Conservation (phyloP, 164 flowering plant species). For the Umbilicus rupestris region DNA sequence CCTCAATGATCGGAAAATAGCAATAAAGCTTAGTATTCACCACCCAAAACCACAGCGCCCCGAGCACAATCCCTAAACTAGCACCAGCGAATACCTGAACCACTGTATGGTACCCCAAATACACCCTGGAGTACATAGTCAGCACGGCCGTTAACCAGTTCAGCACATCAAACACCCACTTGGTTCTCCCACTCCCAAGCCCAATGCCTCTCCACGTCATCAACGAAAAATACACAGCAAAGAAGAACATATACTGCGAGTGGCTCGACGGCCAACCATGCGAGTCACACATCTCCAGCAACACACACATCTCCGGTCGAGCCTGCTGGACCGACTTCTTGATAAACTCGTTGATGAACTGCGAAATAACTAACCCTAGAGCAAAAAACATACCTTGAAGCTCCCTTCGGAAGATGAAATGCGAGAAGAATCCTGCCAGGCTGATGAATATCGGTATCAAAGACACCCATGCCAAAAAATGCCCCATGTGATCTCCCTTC, state of each 20-base stretch:
- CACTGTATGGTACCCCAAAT: conserved; percentile 85
- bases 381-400: conserved; percentile 72
- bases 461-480: conserved; percentile 82
- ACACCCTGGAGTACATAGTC: conserved; percentile 86
- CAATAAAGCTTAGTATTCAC: conserved; percentile 38
- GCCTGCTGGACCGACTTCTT: conserved; percentile 60
- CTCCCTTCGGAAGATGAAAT: conserved; percentile 82
- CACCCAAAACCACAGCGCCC: conserved; percentile 63
- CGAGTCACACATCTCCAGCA: conserved; percentile 85
- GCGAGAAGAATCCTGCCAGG: conserved; percentile 70
- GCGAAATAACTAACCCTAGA: conserved; percentile 61
- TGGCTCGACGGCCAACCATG: conserved; percentile 99
- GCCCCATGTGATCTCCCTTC: conserved; percentile 60
- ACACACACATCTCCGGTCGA: conserved; percentile 67
- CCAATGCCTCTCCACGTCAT: conserved; percentile 33
- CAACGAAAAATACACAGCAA: conserved; percentile 56
- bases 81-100: conserved; percentile 94
- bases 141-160: conserved; percentile 60
- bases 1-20: conserved; percentile 64
- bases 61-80: conserved; percentile 46
- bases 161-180: conserved; percentile 18
- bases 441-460: conserved; percentile 75
- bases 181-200: conserved; percentile 13
- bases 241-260: conserved; percentile 92
- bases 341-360: conserved; percentile 57